Base-by-base conservation (phyloP, 345 rosid genomes). In the Eucalyptus brandiana region DNA sequence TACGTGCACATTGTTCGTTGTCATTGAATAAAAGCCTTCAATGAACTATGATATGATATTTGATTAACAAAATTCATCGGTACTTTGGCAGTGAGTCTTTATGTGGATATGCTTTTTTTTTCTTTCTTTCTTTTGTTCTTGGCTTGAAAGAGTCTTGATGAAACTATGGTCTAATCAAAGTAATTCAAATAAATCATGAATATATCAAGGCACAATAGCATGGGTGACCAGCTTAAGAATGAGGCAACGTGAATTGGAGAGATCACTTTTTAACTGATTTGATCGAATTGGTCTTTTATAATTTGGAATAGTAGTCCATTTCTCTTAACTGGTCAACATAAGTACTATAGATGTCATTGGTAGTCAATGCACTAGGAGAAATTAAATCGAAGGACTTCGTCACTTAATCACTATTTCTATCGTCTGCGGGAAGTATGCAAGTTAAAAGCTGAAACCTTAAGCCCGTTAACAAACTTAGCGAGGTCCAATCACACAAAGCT, bases 221-320 rank as follows among this genome's bases (percentile, higher is more conserved):
- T 49, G 51, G 17, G 17, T 49, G 17, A 13, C 51, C 17, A 49
- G 7, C 51, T 49, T 49, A 3, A 3, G 17, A 49, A 49, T 17
- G 3, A 49, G 51, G 51, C 0, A 5, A 2, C 1, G 51, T 49
- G 6, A 49, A 49, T 2, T 49, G 51, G 0, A 49, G 51, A 49
- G 51, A 49, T 6, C 17, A 49, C 1, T 49, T 49, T 48, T 49
- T 49, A 2, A 49, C 17, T 49, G 51, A 49, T 49, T 49, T 49
- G 17, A 14, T 49, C 1, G 17, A 14, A 49, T 49, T 49, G 6
- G 51, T 49, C 51, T 49, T 49, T 49, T 49, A 13, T 49, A 60
- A 28, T 60, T 12, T 28, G 32, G n/a, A 60, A 49, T 1, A 49
- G 69, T 13, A 6, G 69, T 60, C 32, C 34, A 60, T 60, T 60